Base-by-base conservation (phyloP, 305 asterid species). In the Plantago lanceolata region DNA sequence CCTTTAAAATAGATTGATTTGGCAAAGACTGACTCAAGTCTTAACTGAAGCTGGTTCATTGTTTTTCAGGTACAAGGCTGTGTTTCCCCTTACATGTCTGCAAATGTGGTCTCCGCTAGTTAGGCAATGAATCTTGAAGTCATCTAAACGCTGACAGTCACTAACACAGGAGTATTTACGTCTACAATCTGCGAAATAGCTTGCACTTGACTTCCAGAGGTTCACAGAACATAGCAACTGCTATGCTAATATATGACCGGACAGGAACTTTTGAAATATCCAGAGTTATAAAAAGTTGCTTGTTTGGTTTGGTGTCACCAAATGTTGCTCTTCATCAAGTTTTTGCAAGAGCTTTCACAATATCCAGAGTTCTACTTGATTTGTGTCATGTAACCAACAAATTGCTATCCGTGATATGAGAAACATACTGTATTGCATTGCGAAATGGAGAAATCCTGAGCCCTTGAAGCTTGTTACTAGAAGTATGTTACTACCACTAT, bases 31-130 rank as follows among this genome's bases (percentile, higher is more conserved):
- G 35, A 20, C 24, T 18, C 24, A 28, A 50, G n/a, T 29, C 49
- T 50, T 40, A 55, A 29, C 20, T 66, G 8, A n/a, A 18, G 18
- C 13, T n/a, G 31, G 18, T 19, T 64, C 21, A 51, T 74, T 64
- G 17, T 35, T 33, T 19, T 56, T 26, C 90, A 93, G 98, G 92
- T 89, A 58, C 95, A 83, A 68, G 98, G 97, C 56, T 89, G 95
- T 65, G 53, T 82, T 61, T 87, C 95, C 8, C 98, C 97, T 4
- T 87, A 89, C 87, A 78, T 89, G 95, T 80, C 95, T 37, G 71
- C 82, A 16, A 81, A 92, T 63, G 93, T 85, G n/a, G 77, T 89
- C 63, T 74, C 94, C 56, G 63, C 75, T 67, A 78, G 74, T 72
- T 85, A 85, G 75, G 68, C 28, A 65, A 65, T 48, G 43, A 35